These are phyloP conservation scores for Vigna trinervia DNA, from an alignment of 306 rosid genomes.

Conservation along the genomic window DNA sequence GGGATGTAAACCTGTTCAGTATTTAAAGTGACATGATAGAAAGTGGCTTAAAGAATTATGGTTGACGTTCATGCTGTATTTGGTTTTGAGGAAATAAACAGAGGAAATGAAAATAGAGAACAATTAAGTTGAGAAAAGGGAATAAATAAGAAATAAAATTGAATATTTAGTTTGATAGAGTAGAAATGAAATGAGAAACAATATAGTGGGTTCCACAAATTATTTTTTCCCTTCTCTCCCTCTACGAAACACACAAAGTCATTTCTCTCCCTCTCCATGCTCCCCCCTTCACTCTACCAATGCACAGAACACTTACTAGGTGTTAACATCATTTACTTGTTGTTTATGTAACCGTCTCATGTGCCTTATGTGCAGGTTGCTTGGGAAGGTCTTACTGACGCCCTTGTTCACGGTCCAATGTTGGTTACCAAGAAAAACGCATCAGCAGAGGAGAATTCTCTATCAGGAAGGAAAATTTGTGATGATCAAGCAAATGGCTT, in stretches of 20 bases:
- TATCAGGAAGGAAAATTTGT: conserved; percentile 32
- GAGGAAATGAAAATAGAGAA: no score
- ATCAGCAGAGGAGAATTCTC: conserved; percentile 41
- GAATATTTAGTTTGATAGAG: no score
- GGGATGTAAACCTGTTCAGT: conserved; percentile 31
- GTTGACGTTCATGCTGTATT: conserved; percentile 4
- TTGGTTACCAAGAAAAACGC: conserved; percentile 47
- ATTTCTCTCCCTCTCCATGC: no score
- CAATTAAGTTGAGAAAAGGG: no score
- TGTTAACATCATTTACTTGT: not conserved
- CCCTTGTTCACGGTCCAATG: conserved; percentile 63
- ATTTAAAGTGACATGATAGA: conserved; percentile 19
- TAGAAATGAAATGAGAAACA: no score
- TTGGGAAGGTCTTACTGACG: conserved; percentile 89
- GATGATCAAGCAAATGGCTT: conserved; percentile 58
- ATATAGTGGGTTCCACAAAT: no score
- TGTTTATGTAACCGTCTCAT: conserved; percentile 3
- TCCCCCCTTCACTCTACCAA: not conserved
- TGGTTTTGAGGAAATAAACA: no score
- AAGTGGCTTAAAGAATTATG: conserved; percentile 20
- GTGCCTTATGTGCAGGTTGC: conserved; percentile 63
- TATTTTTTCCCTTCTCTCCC: no score
- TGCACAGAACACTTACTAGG: conserved; percentile 6
- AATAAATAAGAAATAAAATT: no score
- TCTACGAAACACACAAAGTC: no score